Conservation (phyloP, 495 filamentous ascomycete species). For the Bacidia rubella region DNA sequence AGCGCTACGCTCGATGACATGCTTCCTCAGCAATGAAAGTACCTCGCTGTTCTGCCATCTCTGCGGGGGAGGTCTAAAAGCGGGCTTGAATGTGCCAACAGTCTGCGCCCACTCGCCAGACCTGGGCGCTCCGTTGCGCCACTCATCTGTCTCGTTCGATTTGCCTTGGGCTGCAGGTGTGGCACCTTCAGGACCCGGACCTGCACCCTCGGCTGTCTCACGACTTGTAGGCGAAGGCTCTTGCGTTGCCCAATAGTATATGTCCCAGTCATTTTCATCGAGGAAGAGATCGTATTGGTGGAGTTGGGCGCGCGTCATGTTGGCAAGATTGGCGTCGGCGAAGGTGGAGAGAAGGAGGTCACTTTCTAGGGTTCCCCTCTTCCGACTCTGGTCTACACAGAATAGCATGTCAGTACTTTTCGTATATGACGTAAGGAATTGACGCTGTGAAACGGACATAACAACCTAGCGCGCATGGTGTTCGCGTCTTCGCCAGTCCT, state of each 20-base stretch:
- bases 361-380: constrained; percentile 88
- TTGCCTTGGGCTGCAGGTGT: constrained; percentile 22
- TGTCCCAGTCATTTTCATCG: constrained; percentile 99
- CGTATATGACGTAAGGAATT: constrained; percentile 2
- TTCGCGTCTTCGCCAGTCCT: constrained; percentile 63
- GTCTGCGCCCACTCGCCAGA: constrained; percentile 95
- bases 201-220: constrained; percentile 21
- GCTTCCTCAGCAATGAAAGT: constrained; percentile 57
- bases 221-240: constrained; percentile 42
- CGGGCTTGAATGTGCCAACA: constrained; percentile 82
- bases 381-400: constrained; percentile 76
- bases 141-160: constrained; percentile 36
- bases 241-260: constrained; percentile 99
- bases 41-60: constrained; percentile 78
- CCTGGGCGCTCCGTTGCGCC: constrained; percentile 37
- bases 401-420: not conserved
- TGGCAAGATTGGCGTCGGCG: constrained; percentile 58
- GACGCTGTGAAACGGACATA: constrained; percentile 52
- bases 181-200: constrained; percentile 13
- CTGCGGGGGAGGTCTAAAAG: constrained; percentile 75
- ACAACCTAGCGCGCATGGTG: constrained; percentile 77
- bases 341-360: constrained; percentile 96
- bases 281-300: constrained; percentile 83
- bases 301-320: constrained; percentile 62
- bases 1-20: constrained; percentile 54